Base-by-base conservation (phyloP, 1,284 basidiomycete genomes). In the Ustilago sp. region DNA sequence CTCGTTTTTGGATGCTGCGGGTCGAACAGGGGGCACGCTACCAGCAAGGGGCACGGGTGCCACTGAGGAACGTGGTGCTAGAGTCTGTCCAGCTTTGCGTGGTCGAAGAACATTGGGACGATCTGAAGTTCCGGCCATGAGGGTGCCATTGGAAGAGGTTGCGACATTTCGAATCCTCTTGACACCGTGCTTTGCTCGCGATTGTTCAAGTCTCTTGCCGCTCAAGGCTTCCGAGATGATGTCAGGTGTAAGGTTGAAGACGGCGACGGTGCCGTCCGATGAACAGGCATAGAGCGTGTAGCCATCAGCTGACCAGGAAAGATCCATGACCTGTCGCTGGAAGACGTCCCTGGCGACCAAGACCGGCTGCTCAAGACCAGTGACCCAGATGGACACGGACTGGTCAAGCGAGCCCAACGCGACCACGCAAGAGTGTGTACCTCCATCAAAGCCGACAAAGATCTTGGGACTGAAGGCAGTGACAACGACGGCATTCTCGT, bases 401-500 rank as follows among this genome's bases (percentile, higher is more conserved):
- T 77, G 59, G 61, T 67, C 52, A 6, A 80, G 67, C 31, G 77
- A 82, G 35, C 82, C 85, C 6, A 85, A 65, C 0, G 79, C 80
- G 28, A 83, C 68, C n/a, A 85, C 74, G 41, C 80, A 77, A 1
- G 77, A 67, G 35, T 77, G 72, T 31, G 69, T 68, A 39, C 75
- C 70, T 28, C 69, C 70, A 28, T 74, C 63, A 51, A 77, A 68
- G 43, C 74, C 63, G n/a, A 59, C 61, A 38, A 85, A 84, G 59
- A 83, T 72, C 11, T 74, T 75, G 15, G 84, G 84, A 28, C 79
- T 83, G 65, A 82, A 85, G 11, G 84, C 80, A 8, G 80, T 76
- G 17, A 97, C 95, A 88, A 97, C 93, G n/a, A 99, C 93, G 0
- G 95, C 96, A 82, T 98, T 97, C 85, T 96, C 94, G 83, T 99